Evolutionary conservation across 805 yeast species (phyloP), one percentile per base, ranked within the genome.

Genomic region (Lipomyces oligophaga): DNA sequence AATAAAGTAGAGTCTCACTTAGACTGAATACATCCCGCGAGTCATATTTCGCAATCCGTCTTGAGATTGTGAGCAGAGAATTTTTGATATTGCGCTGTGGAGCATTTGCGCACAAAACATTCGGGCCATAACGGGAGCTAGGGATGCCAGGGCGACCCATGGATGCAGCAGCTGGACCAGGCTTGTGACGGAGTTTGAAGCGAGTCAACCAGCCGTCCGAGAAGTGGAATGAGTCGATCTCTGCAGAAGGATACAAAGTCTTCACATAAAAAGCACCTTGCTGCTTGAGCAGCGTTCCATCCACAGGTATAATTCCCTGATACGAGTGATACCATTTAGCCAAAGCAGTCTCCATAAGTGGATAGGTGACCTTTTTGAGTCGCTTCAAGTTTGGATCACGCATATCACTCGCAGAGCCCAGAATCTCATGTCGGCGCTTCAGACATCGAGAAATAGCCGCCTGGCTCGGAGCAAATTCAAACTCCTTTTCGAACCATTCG

Each of bases 171-270:
- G n/a, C n/a, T n/a, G n/a, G n/a, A n/a, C n/a, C n/a, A 28, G 49
- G 44, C 6, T 35, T 38, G 34, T 52, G 56, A 3, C 56, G 45
- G 15, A 33, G 21, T 31, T 49, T 49, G 43, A 52, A 52, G 16
- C 56, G 41, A 13, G 50, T 43, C 16, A 52, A 41, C 56, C 56
- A 52, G 18, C 56, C 56, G 34, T 52, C 56, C 4, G 56, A 52
- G 33, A 52, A 52, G 34, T 47, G 49, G 22, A 52, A 43, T 18
- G 52, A 42, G 31, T 38, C 41, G 13, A 44, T 47, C 18, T 40
- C 31, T 2, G 49, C 41, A n/a, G 30, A 20, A 3, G 49, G 52
- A 28, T 50, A 50, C 19, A 50, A 44, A 16, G 43, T 35, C 43
- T 44, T 38, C 18, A 52, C 27, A 28, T 45, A 52, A n/a, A 32